Percentiles rank a stretch among this genome's conserved stretches.
Conservation (phyloP, 176 grass and related monocot genomes). For the Aegilops sharonensis region DNA sequence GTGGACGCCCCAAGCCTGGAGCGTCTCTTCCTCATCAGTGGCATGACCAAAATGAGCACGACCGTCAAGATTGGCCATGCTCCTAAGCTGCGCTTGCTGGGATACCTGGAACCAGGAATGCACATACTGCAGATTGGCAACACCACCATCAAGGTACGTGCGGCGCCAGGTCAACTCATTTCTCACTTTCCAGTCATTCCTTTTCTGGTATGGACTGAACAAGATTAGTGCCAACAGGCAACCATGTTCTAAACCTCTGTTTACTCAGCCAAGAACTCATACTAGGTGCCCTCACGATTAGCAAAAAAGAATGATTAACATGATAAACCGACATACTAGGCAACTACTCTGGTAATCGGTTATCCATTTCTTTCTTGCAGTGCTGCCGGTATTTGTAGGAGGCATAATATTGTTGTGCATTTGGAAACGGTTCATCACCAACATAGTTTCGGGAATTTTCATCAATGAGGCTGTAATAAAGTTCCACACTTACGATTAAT, state of each 20-base stretch:
- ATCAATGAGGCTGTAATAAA: no score
- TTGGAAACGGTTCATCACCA: no score
- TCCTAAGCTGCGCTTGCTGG: not conserved
- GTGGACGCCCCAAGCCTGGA: conserved; percentile 11
- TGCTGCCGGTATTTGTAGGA: no score
- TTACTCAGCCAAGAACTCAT: not conserved
- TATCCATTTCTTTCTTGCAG: no score
- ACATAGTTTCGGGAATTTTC: no score
- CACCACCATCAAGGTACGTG: not conserved
- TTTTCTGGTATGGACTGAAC: not conserved
- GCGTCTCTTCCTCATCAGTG: not conserved
- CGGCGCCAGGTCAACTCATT: not conserved
- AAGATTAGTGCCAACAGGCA: not conserved
- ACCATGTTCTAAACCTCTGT: not conserved
- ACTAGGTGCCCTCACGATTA: not conserved
- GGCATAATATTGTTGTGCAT: no score
- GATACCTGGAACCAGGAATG: conserved; percentile 5
- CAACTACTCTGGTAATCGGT: no score
- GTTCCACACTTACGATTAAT: no score
- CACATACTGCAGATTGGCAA: conserved; percentile 1
- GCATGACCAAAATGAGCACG: not conserved
- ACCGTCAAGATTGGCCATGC: not conserved
- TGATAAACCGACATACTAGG: no score
- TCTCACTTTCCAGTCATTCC: not conserved
- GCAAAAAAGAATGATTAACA: not conserved